Conservation (phyloP, 257 asterid genomes). For the Fraxinus quadrangulata region DNA sequence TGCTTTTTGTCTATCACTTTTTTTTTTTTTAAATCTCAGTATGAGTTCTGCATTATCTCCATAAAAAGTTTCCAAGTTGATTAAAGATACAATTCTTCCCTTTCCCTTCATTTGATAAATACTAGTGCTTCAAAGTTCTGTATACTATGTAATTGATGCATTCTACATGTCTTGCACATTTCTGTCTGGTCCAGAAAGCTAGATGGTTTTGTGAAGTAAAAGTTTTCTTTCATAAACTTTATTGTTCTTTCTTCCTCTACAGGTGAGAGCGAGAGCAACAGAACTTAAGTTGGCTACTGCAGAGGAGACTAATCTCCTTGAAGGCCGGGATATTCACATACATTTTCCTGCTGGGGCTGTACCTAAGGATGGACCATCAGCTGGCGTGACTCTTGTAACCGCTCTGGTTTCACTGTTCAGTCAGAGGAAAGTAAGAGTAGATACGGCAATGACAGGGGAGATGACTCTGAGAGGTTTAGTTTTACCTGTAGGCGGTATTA, state of each 20-base stretch:
- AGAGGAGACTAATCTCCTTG: conserved; percentile 72
- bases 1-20: neutral
- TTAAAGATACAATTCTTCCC: neutral
- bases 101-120: neutral
- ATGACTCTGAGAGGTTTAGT: conserved; percentile 93
- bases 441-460: conserved; percentile 99
- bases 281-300: conserved; percentile 75
- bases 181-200: neutral
- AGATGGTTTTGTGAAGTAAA: neutral
- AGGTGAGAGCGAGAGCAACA: conserved; percentile 93
- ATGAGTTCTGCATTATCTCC: neutral
- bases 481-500: conserved; percentile 98
- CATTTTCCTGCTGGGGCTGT: conserved; percentile 99
- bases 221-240: neutral
- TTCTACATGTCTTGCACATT: neutral
- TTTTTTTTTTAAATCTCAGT: neutral
- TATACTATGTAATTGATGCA: neutral
- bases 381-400: conserved; percentile 98
- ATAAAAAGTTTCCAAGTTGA: neutral
- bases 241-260: conserved; percentile 22
- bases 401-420: conserved; percentile 95
- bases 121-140: neutral
- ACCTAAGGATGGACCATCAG: conserved; percentile 99
- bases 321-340: conserved; percentile 89
- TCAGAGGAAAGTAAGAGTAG: conserved; percentile 88